Evolutionary conservation across 805 yeast genomes (phyloP), one percentile per base, ranked within the genome.

Genomic region (Blastobotrys terrestris): DNA sequence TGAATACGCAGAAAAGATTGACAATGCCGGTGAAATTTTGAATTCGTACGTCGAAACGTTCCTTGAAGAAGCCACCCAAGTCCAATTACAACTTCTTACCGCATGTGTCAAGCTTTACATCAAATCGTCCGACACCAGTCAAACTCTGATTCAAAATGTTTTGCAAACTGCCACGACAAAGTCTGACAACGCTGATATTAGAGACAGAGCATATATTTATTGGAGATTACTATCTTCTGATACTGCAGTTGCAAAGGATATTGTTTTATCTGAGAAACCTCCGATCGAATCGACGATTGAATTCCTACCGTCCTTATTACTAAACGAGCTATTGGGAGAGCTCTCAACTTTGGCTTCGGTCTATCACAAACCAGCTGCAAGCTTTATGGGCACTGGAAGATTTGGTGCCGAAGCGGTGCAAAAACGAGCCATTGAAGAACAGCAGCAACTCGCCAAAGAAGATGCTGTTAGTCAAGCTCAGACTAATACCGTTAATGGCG

Each of bases 171-270:
- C 89, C 20, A 87, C 96, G 0, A 91, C 87, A 58, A 85, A 84
- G 39, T 75, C 76, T 8, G 84, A 84, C 60, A 85, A 90, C 62
- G 96, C 97, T 0, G 98, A 91, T 69, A 69, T 90, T 15, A 76
- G 97, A 57, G 95, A 88, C 63, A 71, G 97, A 46, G 96, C 94
- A 0, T 87, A 76, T 64, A 83, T 89, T 61, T 91, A 91, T 70
- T 88, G 96, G 96, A 77, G 96, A 51, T 67, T 91, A 45, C 69
- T 91, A 8, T 81, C 95, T 1, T 81, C 89, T 60, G 97, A 92
- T 63, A 80, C 84, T 2, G 84, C 87, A 47, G 81, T 90, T 58
- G 95, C 85, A 49, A 72, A 76, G 58, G 72, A 75, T 44, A 73
- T 87, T 46, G 75, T 88, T 26, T 68, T 84, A 53, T 74, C 81